Conservation (phyloP, 2,329 filamentous ascomycete species). For the Capronia coronata region DNA sequence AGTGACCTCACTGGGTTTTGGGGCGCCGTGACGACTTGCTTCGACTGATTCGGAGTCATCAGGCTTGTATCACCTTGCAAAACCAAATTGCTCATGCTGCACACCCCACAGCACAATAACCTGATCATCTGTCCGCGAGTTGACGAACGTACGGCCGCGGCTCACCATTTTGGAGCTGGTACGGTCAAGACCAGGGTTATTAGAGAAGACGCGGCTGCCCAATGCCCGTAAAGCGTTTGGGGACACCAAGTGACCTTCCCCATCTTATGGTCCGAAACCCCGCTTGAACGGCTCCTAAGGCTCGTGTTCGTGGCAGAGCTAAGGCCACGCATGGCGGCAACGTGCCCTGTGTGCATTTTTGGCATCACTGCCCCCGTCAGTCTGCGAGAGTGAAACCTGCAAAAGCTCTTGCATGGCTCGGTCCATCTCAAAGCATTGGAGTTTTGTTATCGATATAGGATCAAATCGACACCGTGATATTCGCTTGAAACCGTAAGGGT, state of each 20-base stretch:
- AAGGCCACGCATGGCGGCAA: not conserved
- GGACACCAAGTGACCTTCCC: not conserved
- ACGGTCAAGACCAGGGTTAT: not conserved
- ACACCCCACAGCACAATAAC: too few species aligned
- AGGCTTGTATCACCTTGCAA: not conserved
- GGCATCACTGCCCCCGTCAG: not conserved
- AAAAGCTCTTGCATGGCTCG: not conserved
- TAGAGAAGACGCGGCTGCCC: not conserved
- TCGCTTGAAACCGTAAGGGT: too few species aligned
- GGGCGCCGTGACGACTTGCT: too few species aligned
- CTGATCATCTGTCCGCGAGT: too few species aligned
- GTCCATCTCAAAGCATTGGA: not conserved
- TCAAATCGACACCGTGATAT: too few species aligned
- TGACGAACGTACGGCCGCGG: too few species aligned
- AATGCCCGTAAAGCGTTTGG: conserved; percentile 3
- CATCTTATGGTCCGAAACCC: not conserved
- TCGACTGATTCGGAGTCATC: too few species aligned
- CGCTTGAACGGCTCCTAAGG: not conserved
- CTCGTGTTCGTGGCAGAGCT: not conserved
- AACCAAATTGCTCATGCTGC: not conserved
- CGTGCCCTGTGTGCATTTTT: not conserved
- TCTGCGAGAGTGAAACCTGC: not conserved
- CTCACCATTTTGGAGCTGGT: not conserved
- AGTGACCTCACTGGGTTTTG: not conserved
- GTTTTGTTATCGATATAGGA: too few species aligned